Evolutionary conservation across 2,329 filamentous ascomycete species (phyloP), one percentile per base, ranked within the genome.

Genomic region (Cercospora citrullina): DNA sequence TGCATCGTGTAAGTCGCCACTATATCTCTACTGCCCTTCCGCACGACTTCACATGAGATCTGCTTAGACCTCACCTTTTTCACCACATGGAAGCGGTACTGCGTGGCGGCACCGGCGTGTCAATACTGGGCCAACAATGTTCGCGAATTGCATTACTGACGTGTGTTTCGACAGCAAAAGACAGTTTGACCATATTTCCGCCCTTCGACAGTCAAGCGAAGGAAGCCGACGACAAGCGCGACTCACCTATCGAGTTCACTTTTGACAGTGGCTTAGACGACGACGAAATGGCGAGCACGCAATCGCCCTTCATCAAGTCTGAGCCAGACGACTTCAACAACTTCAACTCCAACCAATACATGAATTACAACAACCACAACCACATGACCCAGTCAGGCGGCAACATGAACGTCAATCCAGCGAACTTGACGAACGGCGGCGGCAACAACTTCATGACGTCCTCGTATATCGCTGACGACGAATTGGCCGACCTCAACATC

Each of bases 391-490:
- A 66, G 71, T 55, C 51, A 61, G 81, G 84, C 80, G 82, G 71
- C 81, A 84, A 69, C 87, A 86, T 78, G 83, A 80, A 85, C 71
- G 86, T 97, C 76, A 92, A 97, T 77, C 94, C 94, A 10, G 94
- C 92, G 69, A 92, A 95, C 71, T 86, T 97, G 68, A 88, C 88
- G 73, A 91, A 94, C 88, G 85, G 84, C 88, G 85, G 84, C 72
- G 48, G 48, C 48, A 70, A 69, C 62, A 70, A 69, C 62, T 66
- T 61, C 68, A 74, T 76, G 72, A 74, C 85, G 72, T 89, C 88
- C 67, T 90, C 87, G 78, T 97, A 93, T 82, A 94, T 97, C 72
- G 90, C 88, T 70, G 94, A 97, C 72, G 94, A 97, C 71, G 94
- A 97, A 77, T 84, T 98, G 58, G 85, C 94, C 58, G 94, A 97